Percentiles rank a stretch among this genome's conserved stretches.
phyloP scores from a whole-genome alignment of 129 eudicot species.

The Artemisia tridentata region DNA sequence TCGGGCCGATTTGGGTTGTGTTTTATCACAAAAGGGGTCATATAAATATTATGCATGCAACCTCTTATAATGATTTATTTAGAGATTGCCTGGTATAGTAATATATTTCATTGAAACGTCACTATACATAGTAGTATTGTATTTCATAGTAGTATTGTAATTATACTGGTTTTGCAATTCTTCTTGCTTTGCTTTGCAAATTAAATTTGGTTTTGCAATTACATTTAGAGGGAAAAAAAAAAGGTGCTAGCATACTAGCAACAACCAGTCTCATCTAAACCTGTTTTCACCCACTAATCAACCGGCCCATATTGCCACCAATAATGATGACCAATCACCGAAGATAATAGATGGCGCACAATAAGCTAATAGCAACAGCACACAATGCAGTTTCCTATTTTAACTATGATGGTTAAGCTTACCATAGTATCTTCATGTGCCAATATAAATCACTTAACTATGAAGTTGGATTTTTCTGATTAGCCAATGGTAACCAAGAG shows the following conservation, averaged over 20 bases:
- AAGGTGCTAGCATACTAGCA: neutral
- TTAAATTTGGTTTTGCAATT: too few species aligned
- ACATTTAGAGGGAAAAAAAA: neutral
- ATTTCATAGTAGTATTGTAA: too few species aligned
- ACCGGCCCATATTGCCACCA: conserved; percentile 4
- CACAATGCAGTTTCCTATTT: conserved; percentile 14
- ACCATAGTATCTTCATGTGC: neutral
- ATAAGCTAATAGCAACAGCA: neutral
- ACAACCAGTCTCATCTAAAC: neutral
- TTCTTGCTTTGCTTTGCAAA: too few species aligned
- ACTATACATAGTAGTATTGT: too few species aligned
- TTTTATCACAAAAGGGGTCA: neutral
- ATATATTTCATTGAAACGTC: too few species aligned
- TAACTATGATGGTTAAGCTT: conserved; percentile 4
- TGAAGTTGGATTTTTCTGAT: conserved; percentile 5
- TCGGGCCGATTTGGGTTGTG: neutral
- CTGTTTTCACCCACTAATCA: neutral
- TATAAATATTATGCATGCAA: neutral
- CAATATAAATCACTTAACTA: neutral
- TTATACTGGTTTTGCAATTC: too few species aligned
- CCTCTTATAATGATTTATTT: too few species aligned
- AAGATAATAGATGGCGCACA: too few species aligned
- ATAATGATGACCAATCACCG: too few species aligned
- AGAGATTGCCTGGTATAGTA: too few species aligned
- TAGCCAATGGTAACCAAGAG: conserved; percentile 4